Base-by-base conservation (phyloP, 192 early-diverging fungal genomes). In the Gigaspora rosea region DNA sequence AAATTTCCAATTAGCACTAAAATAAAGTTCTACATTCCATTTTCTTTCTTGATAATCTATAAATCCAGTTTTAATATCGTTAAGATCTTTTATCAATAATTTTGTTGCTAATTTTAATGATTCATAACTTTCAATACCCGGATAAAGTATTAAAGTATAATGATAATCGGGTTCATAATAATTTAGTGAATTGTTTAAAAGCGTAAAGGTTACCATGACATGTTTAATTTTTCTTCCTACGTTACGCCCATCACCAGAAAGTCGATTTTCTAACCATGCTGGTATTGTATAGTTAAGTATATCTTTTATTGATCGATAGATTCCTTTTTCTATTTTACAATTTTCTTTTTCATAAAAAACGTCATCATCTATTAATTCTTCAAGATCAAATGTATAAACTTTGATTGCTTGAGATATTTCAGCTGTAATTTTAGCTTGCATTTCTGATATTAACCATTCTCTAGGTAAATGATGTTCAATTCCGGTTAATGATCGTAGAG, bases 211-310 rank as follows among this genome's bases (percentile, higher is more conserved):
- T 35, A 65, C 15, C 63, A 65, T 65, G 4, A 65, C 63, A 41
- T 65, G 63, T 46, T 65, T 65, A 4, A 65, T 33, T 46, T 65
- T 65, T 46, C 3, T 65, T n/a, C 63, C 63, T 18, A 65, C 36
- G 16, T 65, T 65, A 3, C 6, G 9, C 0, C 36, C 13, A 65
- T 65, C 36, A 36, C 15, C 63, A 41, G 36, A 65, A 18, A 65
- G 32, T 46, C 13, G 32, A 13, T 16, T 65, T 46, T 41, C 36
- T 15, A 65, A 13, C 36, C 20, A 61, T 9, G 7, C 12, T 61
- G 22, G 58, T 7, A 61, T 32, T 33, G 12, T 61, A 61, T 32
- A 61, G 20, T 16, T 61, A 32, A 61, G 32, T 61, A 61, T 61
- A 33, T 61, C 8, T 61, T 61, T 61, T 3, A 61, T 20, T 32